Base-by-base conservation (phyloP, 192 early-diverging fungal genomes). In the Mortierella antarctica region DNA sequence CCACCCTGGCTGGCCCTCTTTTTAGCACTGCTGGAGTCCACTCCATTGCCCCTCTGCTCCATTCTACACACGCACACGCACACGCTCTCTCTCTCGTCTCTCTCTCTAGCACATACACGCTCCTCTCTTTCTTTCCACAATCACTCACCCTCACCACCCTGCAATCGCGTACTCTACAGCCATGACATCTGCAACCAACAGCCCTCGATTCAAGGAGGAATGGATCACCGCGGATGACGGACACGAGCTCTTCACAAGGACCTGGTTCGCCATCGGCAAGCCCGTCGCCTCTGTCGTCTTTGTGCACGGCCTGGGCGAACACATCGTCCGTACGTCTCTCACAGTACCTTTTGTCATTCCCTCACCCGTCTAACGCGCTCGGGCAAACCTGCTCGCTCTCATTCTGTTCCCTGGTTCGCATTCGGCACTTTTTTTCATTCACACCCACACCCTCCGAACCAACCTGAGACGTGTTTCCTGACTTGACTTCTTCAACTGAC, bases 241-340 rank as follows among this genome's bases (percentile, higher is more conserved):
- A 2, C 69, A 84, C n/a, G 67, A 84, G n/a, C 56, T 88, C 53
- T 88, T 81, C 44, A 86, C 87, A 39, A 85, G 83, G 68, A 86
- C 83, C 14, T 88, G 85, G 85, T 85, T 73, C 62, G 44, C 67
- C 23, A 65, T 64, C 45, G 74, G 61, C 40, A 56, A 50, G 1
- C 60, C 83, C 9, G 62, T 89, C 31, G 88, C 88, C 1, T 52
- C 67, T 5, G 52, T 86, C n/a, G 57, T 85, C 20, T 65, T 88
- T 64, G 66, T 86, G 54, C 87, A 88, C 56, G 87, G 87, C 51
- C 80, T 88, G 54, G 87, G 87, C 23, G 87, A 88, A 51, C 87
- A 88, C 62, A 64, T 70, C 62, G 74, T 53, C 48, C 83, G 87
- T 79, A 79, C 3, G 75, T 62, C 3, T 45, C 20, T 5, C 20